Evolutionary conservation across 1,284 basidiomycete genomes (phyloP), one percentile per base, ranked within the genome.

Genomic region (Coniferiporia sulphurascens): DNA sequence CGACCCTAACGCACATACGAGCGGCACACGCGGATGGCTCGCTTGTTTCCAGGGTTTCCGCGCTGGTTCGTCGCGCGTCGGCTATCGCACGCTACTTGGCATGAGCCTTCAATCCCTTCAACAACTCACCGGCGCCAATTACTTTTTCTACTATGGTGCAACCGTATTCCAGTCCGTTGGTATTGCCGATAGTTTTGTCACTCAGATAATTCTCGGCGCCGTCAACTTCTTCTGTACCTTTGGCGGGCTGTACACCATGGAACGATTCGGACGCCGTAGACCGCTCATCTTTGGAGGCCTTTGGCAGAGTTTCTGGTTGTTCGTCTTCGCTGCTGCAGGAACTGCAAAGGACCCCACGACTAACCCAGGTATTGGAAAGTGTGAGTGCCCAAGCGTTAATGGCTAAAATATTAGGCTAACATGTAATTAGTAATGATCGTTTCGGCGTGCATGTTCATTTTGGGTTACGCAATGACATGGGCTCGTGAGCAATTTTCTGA

Each of bases 401-500:
- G 34, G 36, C 36, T 35, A 13, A 10, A 3, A 9, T 12, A 43
- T 6, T 38, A 22, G 50, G 1, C 50, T 55, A 43, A 35, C n/a
- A 53, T 58, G 64, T 27, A 61, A 52, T 21, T 52, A 82, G 82
- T 90, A 21, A 86, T 91, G 82, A 91, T 92, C 64, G 81, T 89
- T 63, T 78, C 82, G n/a, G 85, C 88, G 0, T 91, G 87, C 67
- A 67, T 93, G 67, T 91, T 91, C 74, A 91, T 92, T 67, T 71
- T 87, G 35, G 88, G 87, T 12, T 92, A 86, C 68, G 87, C 89
- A 1, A 84, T 78, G 71, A 90, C 89, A 19, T 91, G 87, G 87
- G 84, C 80, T 35, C 84, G 72, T 78, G 62, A 63, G 74, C 38
- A 2, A 69, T 8, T 35, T 48, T 38, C 22, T 7, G 19, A 8